Evolutionary conservation across 768 basidiomycete species (phyloP).

Genomic region (Antrodiella citrinella): DNA sequence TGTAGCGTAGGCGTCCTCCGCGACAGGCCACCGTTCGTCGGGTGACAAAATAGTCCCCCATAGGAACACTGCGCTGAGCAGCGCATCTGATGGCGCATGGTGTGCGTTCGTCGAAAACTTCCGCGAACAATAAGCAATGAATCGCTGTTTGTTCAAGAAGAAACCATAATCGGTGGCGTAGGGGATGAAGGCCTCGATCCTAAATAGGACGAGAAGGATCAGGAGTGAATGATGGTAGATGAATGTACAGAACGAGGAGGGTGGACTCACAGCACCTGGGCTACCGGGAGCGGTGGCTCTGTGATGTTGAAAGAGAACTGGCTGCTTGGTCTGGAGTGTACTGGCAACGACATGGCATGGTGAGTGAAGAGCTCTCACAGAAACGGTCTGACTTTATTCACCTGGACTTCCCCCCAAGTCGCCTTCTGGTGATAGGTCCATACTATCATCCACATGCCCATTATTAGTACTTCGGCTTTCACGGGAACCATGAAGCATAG

Average conservation of each 20-base stretch:
- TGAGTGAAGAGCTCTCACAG: background rate
- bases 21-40: constrained; percentile 4
- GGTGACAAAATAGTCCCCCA: constrained; percentile 20
- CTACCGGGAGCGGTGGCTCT: constrained; percentile 9
- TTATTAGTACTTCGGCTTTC: background rate
- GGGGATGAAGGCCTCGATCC: constrained; percentile 35
- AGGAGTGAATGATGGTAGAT: no score
- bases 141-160: constrained; percentile 46
- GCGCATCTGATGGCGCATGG: constrained; percentile 19
- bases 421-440: background rate
- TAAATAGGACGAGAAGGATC: no score
- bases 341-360: background rate
- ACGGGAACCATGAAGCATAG: constrained; percentile 4
- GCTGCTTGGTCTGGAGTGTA: background rate
- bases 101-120: constrained; percentile 18
- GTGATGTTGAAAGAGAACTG: constrained; percentile 4
- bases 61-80: constrained; percentile 36
- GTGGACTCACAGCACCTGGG: background rate
- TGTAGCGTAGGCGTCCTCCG: background rate
- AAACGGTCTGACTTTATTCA: background rate
- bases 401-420: background rate
- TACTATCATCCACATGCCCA: background rate
- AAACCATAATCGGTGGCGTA: constrained; percentile 54
- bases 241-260: no score
- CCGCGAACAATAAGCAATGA: constrained; percentile 21